Conservation (phyloP, 768 basidiomycete genomes). For the Leccinum longicurvipes region DNA sequence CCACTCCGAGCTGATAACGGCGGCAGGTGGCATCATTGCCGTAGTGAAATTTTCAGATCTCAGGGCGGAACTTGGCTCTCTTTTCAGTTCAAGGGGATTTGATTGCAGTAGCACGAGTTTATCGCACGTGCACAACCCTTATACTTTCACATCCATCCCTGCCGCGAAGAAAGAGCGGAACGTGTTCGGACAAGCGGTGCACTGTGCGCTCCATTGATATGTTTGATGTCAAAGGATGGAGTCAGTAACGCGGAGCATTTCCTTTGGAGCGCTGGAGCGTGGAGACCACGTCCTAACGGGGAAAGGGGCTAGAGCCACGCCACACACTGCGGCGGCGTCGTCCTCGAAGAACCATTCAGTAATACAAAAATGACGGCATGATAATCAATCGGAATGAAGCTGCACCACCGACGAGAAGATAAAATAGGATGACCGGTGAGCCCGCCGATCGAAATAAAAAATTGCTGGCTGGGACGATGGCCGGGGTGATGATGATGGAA, state of each 20-base stretch:
- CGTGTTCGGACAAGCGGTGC: background rate
- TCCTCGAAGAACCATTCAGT: background rate
- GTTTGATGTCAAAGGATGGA: background rate
- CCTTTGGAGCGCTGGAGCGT: conserved; percentile 3
- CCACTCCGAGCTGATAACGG: background rate
- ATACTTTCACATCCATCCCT: background rate
- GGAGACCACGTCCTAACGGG: background rate
- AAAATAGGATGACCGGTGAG: background rate
- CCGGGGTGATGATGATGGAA: background rate
- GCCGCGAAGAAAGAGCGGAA: too few species aligned
- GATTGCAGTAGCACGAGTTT: background rate
- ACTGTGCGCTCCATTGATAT: too few species aligned
- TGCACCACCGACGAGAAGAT: background rate
- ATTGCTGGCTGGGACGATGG: background rate
- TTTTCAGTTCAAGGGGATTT: too few species aligned
- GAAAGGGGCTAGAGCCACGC: background rate
- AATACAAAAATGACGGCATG: background rate
- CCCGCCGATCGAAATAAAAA: background rate
- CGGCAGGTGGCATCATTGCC: background rate
- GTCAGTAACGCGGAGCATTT: background rate
- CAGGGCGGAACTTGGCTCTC: too few species aligned
- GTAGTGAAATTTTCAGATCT: background rate
- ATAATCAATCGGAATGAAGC: background rate
- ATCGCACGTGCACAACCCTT: background rate
- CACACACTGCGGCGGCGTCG: background rate